Percentiles rank a stretch among this genome's conserved stretches.
Evolutionary conservation across 768 basidiomycete genomes (phyloP).

Genomic region (Lactarius trivialis): DNA sequence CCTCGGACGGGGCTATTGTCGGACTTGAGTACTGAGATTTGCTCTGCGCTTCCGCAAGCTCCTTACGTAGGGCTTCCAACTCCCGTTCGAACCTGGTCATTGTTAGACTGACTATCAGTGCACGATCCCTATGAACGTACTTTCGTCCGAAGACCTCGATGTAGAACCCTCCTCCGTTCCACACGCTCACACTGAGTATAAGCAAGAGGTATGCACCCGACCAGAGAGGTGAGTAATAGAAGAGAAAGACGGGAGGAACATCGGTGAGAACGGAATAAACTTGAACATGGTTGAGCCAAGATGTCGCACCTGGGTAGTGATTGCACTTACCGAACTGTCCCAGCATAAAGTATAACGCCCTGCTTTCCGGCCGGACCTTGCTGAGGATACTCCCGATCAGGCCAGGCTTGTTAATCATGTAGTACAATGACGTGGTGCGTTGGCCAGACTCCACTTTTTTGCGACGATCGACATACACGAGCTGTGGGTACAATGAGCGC

Average conservation of each 20-base stretch:
- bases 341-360: conserved; percentile 70
- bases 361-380: conserved; percentile 50
- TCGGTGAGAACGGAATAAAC: conserved; percentile 85
- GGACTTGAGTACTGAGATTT: conserved; percentile 20
- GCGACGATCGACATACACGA: conserved; percentile 81
- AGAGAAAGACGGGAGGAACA: conserved; percentile 72
- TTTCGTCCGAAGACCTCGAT: conserved; percentile 97
- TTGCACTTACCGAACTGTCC: conserved; percentile 66
- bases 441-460: conserved; percentile 89
- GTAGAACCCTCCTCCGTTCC: conserved; percentile 96
- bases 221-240: conserved; percentile 76
- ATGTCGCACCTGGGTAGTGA: conserved; percentile 2
- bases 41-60: conserved; percentile 60
- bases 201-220: conserved; percentile 70
- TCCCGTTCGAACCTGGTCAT: conserved; percentile 79
- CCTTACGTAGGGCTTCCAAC: conserved; percentile 83
- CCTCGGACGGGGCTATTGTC: conserved; percentile 8
- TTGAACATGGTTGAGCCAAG: conserved; percentile 27
- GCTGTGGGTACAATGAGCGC: conserved; percentile 35
- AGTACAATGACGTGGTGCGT: conserved; percentile 86
- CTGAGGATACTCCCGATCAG: conserved; percentile 69
- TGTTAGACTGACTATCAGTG: conserved; percentile 3
- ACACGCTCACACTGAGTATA: conserved; percentile 83
- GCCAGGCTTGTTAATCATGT: conserved; percentile 79
- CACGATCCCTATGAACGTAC: conserved; percentile 41